Conservation (phyloP, 2,329 filamentous ascomycete species). For the Neofusicoccum laricinum region DNA sequence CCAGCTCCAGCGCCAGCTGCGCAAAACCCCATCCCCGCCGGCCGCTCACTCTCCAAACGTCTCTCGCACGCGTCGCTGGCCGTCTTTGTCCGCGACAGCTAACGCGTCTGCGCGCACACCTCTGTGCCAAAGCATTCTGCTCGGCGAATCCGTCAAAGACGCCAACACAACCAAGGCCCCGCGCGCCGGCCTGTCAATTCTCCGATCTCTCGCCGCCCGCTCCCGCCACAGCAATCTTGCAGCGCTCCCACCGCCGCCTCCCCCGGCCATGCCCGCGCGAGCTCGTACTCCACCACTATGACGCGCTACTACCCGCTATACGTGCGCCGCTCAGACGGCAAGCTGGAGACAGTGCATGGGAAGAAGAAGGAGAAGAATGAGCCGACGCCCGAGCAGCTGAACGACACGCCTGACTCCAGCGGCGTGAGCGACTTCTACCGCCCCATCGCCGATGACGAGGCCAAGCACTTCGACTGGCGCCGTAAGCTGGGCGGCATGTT, state of each 20-base stretch:
- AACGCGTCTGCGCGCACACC: background rate
- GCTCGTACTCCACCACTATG: slow-evolving; percentile 27
- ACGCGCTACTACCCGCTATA: slow-evolving; percentile 49
- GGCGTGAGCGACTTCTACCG: slow-evolving; percentile 56
- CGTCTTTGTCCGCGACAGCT: background rate
- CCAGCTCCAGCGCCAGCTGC: background rate
- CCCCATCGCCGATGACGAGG: slow-evolving; percentile 47
- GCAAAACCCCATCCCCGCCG: background rate
- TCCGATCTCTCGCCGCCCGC: background rate
- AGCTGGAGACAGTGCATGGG: slow-evolving; percentile 46
- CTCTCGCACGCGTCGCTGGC: background rate
- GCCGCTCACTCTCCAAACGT: background rate
- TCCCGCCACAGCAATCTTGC: background rate
- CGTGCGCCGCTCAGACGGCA: slow-evolving; percentile 48
- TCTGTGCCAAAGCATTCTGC: background rate
- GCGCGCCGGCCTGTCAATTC: background rate
- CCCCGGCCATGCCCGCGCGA: slow-evolving; percentile 2
- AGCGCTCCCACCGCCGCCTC: background rate
- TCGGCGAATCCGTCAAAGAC: background rate
- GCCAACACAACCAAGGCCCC: no score
- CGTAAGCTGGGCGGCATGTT: slow-evolving; percentile 60
- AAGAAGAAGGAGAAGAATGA: slow-evolving; percentile 51
- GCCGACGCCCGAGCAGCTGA: slow-evolving; percentile 51
- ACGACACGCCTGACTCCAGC: slow-evolving; percentile 51
- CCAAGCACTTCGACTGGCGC: slow-evolving; percentile 57